Conservation (phyloP, 768 basidiomycete genomes). For the Lactarius hengduanensis region DNA sequence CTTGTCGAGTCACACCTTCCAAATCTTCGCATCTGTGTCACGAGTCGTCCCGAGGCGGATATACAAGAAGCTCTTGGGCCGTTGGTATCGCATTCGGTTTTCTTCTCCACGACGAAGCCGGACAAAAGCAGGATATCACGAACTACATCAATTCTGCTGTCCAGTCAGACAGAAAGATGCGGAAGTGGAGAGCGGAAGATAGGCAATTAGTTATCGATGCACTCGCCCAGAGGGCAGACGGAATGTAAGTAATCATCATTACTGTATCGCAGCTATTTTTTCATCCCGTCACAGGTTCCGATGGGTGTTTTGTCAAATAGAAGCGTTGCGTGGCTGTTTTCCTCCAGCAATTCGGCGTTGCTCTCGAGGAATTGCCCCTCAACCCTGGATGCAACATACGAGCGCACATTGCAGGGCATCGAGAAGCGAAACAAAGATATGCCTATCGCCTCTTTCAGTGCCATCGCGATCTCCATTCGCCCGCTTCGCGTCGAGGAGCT, state of each 20-base stretch:
- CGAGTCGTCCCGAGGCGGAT: conserved; percentile 9
- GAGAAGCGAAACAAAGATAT: not conserved
- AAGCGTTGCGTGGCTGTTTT: not conserved
- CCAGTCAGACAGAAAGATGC: not conserved
- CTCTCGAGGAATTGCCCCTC: not conserved
- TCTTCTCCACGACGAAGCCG: not conserved
- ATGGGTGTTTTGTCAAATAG: conserved; percentile 8
- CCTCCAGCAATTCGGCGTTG: not conserved
- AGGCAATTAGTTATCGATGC: not conserved
- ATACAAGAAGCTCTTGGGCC: not conserved
- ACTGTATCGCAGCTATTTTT: not conserved
- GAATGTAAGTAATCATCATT: not conserved
- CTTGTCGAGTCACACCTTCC: not conserved
- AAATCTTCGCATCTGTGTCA: conserved; percentile 1
- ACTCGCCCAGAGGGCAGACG: not conserved
- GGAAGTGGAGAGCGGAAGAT: not conserved
- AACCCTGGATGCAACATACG: conserved; percentile 4
- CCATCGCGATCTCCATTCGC: not conserved
- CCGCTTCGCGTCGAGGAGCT: conserved; percentile 15
- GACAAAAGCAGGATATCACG: not conserved
- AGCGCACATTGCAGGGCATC: not conserved
- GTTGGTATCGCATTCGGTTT: not conserved
- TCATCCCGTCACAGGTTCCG: not conserved
- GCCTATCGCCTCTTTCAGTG: conserved; percentile 5
- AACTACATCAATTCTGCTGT: not conserved